Conservation (phyloP, 148 eudicot species). For the Spergularia marina region DNA sequence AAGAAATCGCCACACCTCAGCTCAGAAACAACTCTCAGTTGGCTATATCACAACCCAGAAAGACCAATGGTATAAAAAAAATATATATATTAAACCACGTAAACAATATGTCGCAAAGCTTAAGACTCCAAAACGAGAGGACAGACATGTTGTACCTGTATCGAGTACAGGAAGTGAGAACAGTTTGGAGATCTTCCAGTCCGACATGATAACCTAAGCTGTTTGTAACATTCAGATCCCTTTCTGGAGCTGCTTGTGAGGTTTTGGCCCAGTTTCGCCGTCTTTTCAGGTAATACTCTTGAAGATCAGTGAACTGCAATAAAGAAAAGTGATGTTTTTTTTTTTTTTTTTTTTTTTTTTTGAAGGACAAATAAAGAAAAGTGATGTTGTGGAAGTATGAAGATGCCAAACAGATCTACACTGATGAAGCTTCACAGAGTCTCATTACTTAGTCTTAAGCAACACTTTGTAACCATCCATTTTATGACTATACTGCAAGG, state of each 20-base stretch:
- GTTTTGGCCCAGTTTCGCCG: constrained; percentile 51
- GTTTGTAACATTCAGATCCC: constrained; percentile 29
- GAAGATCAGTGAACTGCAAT: constrained; percentile 74
- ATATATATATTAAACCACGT: background rate
- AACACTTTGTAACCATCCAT: background rate
- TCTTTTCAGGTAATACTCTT: constrained; percentile 81
- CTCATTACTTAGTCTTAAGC: background rate
- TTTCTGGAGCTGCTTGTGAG: constrained; percentile 29
- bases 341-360: no score
- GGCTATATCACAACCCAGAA: constrained; percentile 34
- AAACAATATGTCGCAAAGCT: background rate
- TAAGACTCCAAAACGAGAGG: background rate
- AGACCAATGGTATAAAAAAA: background rate
- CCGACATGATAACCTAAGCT: constrained; percentile 56
- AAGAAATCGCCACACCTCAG: constrained; percentile 77
- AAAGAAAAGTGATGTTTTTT: background rate
- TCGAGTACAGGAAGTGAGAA: constrained; percentile 66
- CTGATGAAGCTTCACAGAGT: background rate
- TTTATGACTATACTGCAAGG: background rate
- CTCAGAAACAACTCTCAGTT: constrained; percentile 73
- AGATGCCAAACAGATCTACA: background rate
- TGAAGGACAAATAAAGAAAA: background rate
- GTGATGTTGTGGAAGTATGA: background rate
- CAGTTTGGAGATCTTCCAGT: constrained; percentile 77
- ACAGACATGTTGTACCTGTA: constrained; percentile 51